Conservation (phyloP, 192 early-diverging fungal species). For the Coemansia umbellata region DNA sequence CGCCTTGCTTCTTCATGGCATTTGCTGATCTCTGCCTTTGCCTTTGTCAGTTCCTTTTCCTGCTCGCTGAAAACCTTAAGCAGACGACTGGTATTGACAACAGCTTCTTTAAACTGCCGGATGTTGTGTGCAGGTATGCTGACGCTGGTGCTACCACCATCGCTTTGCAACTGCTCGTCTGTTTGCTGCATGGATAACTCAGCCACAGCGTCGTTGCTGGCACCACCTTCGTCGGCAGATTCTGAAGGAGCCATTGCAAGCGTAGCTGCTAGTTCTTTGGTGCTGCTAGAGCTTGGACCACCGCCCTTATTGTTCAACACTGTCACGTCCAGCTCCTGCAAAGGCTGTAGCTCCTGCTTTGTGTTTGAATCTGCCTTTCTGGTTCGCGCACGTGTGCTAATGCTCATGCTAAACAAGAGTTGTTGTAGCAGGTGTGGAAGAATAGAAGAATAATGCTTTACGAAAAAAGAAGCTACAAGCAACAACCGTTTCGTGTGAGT, state of each 20-base stretch:
- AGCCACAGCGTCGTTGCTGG: neutral
- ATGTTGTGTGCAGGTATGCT: slow-evolving; percentile 43
- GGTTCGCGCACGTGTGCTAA: slow-evolving; percentile 31
- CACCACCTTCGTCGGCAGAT: neutral
- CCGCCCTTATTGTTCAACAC: neutral
- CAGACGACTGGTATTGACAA: slow-evolving; percentile 49
- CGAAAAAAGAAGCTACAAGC: no score
- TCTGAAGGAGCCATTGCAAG: neutral
- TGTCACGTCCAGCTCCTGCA: neutral
- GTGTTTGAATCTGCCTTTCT: slow-evolving; percentile 21
- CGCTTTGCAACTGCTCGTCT: neutral
- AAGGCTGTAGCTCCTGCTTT: neutral
- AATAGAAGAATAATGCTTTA: no score
- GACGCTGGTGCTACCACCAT: slow-evolving; percentile 4
- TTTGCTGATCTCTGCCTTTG: slow-evolving; percentile 38
- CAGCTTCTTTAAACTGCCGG: slow-evolving; percentile 44
- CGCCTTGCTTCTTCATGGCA: slow-evolving; percentile 26
- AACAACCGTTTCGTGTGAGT: no score
- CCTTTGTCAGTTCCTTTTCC: slow-evolving; percentile 43
- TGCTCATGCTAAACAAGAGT: slow-evolving; percentile 25
- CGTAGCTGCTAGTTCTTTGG: no score
- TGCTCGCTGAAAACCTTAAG: slow-evolving; percentile 47
- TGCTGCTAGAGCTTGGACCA: neutral
- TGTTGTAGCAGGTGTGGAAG: no score
- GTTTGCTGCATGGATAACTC: neutral